Evolutionary conservation across 2,329 filamentous ascomycete genomes (phyloP), one percentile per base, ranked within the genome.

Genomic region (Colletotrichum ledebouriae): DNA sequence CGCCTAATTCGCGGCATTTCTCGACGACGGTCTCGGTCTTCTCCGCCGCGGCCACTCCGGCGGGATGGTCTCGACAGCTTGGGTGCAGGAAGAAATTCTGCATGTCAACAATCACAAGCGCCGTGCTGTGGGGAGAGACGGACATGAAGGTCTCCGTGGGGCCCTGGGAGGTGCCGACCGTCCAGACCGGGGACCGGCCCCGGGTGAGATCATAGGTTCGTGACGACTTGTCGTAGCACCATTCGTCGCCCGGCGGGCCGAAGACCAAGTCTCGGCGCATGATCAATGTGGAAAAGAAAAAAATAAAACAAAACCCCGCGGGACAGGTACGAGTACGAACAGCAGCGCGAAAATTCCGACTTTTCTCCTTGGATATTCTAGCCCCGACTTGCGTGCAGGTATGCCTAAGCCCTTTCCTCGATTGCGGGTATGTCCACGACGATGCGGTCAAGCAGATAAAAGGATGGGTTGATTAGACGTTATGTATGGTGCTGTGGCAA

Each of bases 61-160:
- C 77, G 41, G 76, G 78, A 67, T 80, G 82, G 49, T 74, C 76
- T 71, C 75, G 81, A 65, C 61, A 69, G 22, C 37, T 65, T 15
- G 66, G 75, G 53, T 72, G 77, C 76, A 87, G 77, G 73, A 86
- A 85, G 79, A 81, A 84, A 72, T 86, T 86, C 76, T 86, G 83
- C 80, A 85, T 83, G 75, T 86, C 84, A 53, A 87, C 79, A 42
- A 87, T 79, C 12, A 87, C 78, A 1, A 87, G 75, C 3, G 82
- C 84, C n/a, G 80, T 79, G 20, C 77, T 77, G 11, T 73, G 67
- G 6, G 83, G 80, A 17, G 77, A 76, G 44, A 86, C 75, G 10
- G 75, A 77, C 56, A 85, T 72, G 11, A 73, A 66, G 20, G 66
- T 60, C 61, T 56, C 55, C 47, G 34, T 50, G 47, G 62, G 66